Conservation (phyloP, 305 asterid genomes). For the Solanum aculeatissimum region DNA sequence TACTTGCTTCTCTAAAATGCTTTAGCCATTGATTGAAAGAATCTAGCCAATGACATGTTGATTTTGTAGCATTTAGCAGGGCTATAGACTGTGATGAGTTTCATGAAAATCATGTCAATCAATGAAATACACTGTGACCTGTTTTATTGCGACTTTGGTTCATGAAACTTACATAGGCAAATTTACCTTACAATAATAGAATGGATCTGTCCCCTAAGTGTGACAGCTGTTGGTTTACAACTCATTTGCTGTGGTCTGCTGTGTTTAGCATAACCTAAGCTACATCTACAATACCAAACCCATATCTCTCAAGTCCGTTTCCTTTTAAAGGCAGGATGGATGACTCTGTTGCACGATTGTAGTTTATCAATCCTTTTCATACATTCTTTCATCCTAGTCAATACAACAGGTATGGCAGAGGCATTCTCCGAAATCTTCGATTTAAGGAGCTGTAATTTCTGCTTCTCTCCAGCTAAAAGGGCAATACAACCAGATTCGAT, state of each 20-base stretch:
- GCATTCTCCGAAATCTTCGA: conserved; percentile 59
- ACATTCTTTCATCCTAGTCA: conserved; percentile 62
- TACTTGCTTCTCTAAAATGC: background rate
- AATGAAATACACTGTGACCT: background rate
- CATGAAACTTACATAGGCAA: background rate
- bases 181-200: background rate
- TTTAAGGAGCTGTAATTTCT: conserved; percentile 41
- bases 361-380: conserved; percentile 49
- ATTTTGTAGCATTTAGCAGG: background rate
- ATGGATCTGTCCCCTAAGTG: background rate
- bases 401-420: conserved; percentile 26
- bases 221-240: background rate
- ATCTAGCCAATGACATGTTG: background rate
- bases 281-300: background rate
- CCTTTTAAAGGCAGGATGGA: conserved; percentile 65
- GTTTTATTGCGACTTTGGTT: background rate
- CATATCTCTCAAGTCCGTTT: conserved; percentile 27
- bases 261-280: background rate
- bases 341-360: conserved; percentile 27
- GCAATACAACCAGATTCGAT: conserved; percentile 6
- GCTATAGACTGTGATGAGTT: background rate
- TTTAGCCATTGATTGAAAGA: background rate
- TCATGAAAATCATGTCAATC: background rate
- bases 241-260: background rate
- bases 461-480: conserved; percentile 3